Conservation (phyloP, 164 flowering plant species). For the Stephania cephalantha region DNA sequence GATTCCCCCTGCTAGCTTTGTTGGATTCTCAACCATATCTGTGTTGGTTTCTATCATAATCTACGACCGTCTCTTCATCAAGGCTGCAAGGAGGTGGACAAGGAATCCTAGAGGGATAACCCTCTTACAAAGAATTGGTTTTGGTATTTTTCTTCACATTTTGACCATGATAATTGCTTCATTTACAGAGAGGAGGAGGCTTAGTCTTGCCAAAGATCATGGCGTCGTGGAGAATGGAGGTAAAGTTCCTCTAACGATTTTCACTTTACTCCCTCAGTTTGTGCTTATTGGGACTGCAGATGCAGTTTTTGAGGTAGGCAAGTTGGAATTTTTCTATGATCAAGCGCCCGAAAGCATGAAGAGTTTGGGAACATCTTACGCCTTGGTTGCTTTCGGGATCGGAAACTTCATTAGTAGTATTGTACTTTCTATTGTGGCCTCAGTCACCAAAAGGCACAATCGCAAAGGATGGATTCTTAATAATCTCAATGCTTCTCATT, state of each 20-base stretch:
- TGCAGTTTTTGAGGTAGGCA: conserved; percentile 9
- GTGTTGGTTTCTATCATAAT: conserved; percentile 1
- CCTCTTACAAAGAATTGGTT: conserved; percentile 6
- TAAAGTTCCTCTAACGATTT: conserved; percentile 6
- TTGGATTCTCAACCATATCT: not conserved
- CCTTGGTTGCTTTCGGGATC: not conserved
- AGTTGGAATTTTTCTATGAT: conserved; percentile 11
- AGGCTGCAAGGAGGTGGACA: not conserved
- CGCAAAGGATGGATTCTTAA: conserved; percentile 32
- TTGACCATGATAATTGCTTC: conserved; percentile 9
- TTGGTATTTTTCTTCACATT: conserved; percentile 2
- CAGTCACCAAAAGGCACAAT: conserved; percentile 24
- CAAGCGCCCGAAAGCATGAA: conserved; percentile 17
- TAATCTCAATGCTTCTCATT: conserved; percentile 33
- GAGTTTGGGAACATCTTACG: conserved; percentile 11
- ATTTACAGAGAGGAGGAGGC: conserved; percentile 3
- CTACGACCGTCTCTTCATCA: conserved; percentile 3
- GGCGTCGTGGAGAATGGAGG: not conserved
- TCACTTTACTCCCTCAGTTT: conserved; percentile 9
- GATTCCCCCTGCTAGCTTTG: not conserved
- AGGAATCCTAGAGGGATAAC: conserved; percentile 14
- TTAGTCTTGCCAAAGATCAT: not conserved
- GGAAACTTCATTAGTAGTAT: conserved; percentile 30
- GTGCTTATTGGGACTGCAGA: conserved; percentile 8
- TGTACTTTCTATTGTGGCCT: conserved; percentile 23